Conservation (phyloP, 2,329 filamentous ascomycete species). For the Penicillium sclerotiorum region DNA sequence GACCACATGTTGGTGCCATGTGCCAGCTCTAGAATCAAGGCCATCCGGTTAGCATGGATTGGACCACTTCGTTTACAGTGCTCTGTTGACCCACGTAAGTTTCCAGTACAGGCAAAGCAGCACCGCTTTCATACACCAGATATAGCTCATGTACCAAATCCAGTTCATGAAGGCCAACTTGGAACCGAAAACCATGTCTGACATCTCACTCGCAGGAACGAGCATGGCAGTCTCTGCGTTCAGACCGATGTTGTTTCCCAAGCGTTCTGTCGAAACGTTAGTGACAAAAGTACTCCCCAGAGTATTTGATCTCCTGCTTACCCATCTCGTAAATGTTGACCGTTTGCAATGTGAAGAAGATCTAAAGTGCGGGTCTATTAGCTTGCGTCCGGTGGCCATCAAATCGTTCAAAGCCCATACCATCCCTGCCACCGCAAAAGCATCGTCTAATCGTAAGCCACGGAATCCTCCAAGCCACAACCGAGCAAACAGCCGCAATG, state of each 20-base stretch:
- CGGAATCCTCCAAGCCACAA: conserved; percentile 12
- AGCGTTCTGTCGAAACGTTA: conserved; percentile 17
- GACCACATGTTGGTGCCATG: conserved; percentile 29
- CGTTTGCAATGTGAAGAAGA: no score
- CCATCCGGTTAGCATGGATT: no score
- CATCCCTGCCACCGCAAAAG: conserved; percentile 19
- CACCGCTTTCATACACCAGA: conserved; percentile 38
- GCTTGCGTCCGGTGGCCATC: no score
- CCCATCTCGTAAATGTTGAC: conserved; percentile 14
- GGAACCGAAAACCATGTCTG: conserved; percentile 28
- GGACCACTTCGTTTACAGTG: background rate
- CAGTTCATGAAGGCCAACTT: conserved; percentile 37
- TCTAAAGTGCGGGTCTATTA: no score
- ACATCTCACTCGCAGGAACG: conserved; percentile 27
- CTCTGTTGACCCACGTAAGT: conserved; percentile 23
- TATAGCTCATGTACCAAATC: conserved; percentile 38
- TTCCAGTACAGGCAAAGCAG: conserved; percentile 35
- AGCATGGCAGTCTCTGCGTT: conserved; percentile 27
- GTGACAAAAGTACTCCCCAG: no score
- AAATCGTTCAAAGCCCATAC: conserved; percentile 14
- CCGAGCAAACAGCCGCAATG: conserved; percentile 15
- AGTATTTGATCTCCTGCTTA: no score
- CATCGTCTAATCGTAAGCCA: conserved; percentile 19
- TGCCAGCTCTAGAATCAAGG: conserved; percentile 23
- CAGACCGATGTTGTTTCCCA: conserved; percentile 35